phyloP scores from a whole-genome alignment of 208 protist genomes.

The Crithidia sp. region DNA sequence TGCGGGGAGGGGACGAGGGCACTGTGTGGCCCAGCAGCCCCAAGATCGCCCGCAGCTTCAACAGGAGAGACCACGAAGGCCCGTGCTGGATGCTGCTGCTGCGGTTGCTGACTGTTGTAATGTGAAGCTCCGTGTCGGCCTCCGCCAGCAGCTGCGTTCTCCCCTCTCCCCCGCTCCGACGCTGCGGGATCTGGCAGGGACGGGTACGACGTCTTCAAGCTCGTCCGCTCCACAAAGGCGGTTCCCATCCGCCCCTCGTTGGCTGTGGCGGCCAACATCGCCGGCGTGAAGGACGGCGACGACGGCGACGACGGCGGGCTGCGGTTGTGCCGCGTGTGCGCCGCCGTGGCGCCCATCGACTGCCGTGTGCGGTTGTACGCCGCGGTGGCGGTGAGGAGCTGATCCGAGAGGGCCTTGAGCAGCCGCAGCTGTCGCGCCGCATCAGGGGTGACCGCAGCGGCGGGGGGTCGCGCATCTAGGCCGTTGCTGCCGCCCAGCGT shows the following conservation, averaged over 20 bases:
- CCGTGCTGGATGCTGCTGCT: not conserved
- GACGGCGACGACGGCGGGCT: constrained; percentile 11
- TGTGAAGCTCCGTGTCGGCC: not conserved
- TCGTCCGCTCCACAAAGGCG: not conserved
- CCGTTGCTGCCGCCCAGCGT: not conserved
- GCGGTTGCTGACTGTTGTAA: not conserved
- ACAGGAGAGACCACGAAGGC: not conserved
- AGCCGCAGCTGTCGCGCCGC: constrained; percentile 35
- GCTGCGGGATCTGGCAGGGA: not conserved
- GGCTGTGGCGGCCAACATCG: not conserved
- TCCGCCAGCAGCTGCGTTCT: not conserved
- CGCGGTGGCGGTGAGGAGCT: constrained; percentile 26
- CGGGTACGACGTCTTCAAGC: not conserved
- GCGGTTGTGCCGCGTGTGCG: not conserved
- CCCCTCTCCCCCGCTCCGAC: not conserved
- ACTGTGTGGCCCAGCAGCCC: not conserved
- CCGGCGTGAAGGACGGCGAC: constrained; percentile 18
- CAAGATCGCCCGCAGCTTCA: not conserved
- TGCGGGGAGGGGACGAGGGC: not conserved
- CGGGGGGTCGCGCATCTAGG: not conserved
- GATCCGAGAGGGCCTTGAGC: constrained; percentile 27
- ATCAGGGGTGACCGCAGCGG: constrained; percentile 9
- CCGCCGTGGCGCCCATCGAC: not conserved
- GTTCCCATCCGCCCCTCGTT: not conserved
- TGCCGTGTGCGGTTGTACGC: constrained; percentile 29